Evolutionary conservation across 768 basidiomycete species (phyloP), one percentile per base, ranked within the genome.

Genomic region (Solioccasus polychromus): DNA sequence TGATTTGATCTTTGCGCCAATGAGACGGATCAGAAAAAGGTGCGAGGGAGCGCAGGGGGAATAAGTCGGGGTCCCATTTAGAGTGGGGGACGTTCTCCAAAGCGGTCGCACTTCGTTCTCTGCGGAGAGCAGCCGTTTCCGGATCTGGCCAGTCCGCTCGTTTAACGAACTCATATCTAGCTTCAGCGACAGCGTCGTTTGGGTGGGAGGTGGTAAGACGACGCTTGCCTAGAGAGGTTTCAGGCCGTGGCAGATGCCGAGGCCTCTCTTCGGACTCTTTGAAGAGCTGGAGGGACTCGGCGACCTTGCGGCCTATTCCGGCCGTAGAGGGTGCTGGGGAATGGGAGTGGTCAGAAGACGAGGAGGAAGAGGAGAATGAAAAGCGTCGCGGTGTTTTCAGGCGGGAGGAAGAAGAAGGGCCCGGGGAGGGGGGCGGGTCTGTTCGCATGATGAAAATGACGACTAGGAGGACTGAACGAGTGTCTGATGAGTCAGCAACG

Each of bases 121-220:
- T 72, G 45, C 86, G 73, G 39, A 82, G 70, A 17, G 82, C 84
- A 44, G 81, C 84, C 5, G 78, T 71, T 68, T 88, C 88, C 31
- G 85, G 78, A 62, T 88, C 87, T 2, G 85, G 86, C 89, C 89
- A 90, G 53, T 87, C 88, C 14, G 89, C 82, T 34, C 88, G 79
- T 61, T 88, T 89, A 37, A 90, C 85, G 55, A 88, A 89, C 70
- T 89, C 79, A 59, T 81, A 89, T 58, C 82, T 77, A 15, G 85
- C 76, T 50, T 85, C 78, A 20, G 79, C 76, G 35, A 87, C 80
- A 48, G 79, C 76, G 23, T 72, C 69, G 25, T 70, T 68, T 30
- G 77, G 70, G 25, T 70, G 66, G 23, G 62, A 65, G 7, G 68
- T 59, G 22, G 64, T 61, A 28, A 61, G 58, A 44, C 64, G 61